Evolutionary conservation across 768 basidiomycete species (phyloP), one percentile per base, ranked within the genome.

Genomic region (Boletus vinaceobasis): DNA sequence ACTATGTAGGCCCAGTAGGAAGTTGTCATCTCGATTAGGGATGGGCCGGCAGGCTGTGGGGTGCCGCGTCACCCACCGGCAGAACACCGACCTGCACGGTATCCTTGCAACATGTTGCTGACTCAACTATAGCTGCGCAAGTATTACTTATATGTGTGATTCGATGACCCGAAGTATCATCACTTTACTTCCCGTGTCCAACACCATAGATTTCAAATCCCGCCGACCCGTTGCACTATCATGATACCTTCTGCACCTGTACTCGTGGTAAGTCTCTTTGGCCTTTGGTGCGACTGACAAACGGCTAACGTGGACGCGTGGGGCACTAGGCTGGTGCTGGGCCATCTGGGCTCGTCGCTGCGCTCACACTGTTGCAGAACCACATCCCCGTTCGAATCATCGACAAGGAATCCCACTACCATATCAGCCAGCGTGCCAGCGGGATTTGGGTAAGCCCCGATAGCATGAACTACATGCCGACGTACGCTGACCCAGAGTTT

Each of bases 351-450:
- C 64, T 72, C 14, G 60, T 68, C 27, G 62, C 57, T 21, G 73
- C 73, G 4, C 69, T 72, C 6, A 64, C 64, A 1, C 64, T 75
- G 26, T 61, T 77, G 15, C 69, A 70, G 21, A 79, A 80, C 63
- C 73, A 75, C 5, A 65, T 82, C 17, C 71, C 77, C 10, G 75
- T 83, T 7, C 77, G 79, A 19, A 74, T 85, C 27, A 76, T 84
- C 43, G 77, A 83, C 53, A 79, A 79, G 56, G 74, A 73, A 47
- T 60, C 67, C 0, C 48, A 67, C 0, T 69, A 72, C 10, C 70
- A 64, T 14, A 58, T 73, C 15, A 75, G 75, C 3, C 72, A 76
- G 53, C 73, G 78, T 3, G 73, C 71, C 4, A 66, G 65, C 5
- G 76, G 69, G 4, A 58, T 80, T 27, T 75, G 74, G 71, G 77